Base-by-base conservation (phyloP, 2,329 filamentous ascomycete species). In the Aspergillus sp. region DNA sequence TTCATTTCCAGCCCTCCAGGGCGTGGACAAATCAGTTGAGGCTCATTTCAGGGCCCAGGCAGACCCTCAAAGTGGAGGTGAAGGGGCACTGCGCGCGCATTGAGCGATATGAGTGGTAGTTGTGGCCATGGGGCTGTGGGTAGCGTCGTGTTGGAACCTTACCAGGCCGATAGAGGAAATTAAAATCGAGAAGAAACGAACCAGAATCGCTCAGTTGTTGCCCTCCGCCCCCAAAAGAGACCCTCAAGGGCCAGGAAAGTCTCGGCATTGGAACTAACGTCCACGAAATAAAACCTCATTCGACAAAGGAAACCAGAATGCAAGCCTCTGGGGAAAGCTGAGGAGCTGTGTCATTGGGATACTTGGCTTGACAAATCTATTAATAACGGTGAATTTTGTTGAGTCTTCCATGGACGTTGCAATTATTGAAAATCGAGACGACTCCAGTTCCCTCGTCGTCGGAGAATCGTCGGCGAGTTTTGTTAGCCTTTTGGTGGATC, bases 21-120 rank as follows among this genome's bases (percentile, higher is more conserved):
- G 17, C n/a, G 5, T 5, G 34, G 43, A 17, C 54, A 23, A 57
- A 51, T 57, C 46, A 50, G 7, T 54, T 47, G 53, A 55, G 53
- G 53, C 53, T 50, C 47, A 28, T 23, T 28, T 15, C 23, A 22
- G 11, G 30, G 45, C 45, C 45, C 38, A 23, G 23, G 9, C n/a
- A 41, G 47, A 50, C 46, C 52, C 52, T 54, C 38, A 7, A 52
- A 25, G 43, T 56, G 25, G 43, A 47, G 19, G 25, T 31, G 30
- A 30, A n/a, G 23, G 28, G 54, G 54, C 54, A 48, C 28, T 41
- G n/a, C n/a, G n/a, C 43, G 2, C 43, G n/a, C 34, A 41, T 41
- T 15, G 34, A 41, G 34, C 5, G 34, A 13, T 41, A 11, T 17
- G 34, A 41, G 34, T 41, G 34, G 34, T 11, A 41, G 34, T 41